Conservation (phyloP, 305 asterid species). For the Fraxinus floribunda region DNA sequence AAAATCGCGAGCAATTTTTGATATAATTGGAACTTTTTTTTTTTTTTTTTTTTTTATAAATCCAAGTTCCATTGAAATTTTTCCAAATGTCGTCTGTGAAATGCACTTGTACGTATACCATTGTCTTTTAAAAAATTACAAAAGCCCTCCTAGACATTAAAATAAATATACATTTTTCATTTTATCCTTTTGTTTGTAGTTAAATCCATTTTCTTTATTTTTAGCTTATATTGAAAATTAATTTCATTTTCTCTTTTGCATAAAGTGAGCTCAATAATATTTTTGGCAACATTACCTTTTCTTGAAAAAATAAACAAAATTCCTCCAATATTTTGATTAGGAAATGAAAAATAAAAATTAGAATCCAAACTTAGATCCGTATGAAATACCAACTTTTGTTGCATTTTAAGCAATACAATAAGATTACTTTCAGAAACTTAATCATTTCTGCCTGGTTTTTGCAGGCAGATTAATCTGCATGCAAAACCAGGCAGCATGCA, state of each 20-base stretch:
- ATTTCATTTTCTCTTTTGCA: background rate
- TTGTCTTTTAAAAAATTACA: background rate
- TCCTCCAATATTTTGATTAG: background rate
- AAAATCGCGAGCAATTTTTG: too few species aligned
- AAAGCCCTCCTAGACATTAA: background rate
- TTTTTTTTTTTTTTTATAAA: too few species aligned
- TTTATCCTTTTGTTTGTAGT: background rate
- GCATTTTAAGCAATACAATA: background rate
- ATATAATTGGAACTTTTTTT: too few species aligned
- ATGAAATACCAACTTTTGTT: background rate
- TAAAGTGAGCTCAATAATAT: background rate
- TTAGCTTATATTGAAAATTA: background rate
- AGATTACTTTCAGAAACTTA: background rate
- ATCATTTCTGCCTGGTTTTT: too few species aligned
- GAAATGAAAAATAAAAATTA: too few species aligned
- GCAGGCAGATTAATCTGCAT: too few species aligned
- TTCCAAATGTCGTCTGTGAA: too few species aligned
- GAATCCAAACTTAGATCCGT: background rate
- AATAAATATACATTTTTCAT: too few species aligned
- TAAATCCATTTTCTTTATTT: background rate
- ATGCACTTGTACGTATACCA: too few species aligned
- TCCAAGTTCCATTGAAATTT: too few species aligned
- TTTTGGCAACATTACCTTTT: background rate
- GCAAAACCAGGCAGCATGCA: too few species aligned
- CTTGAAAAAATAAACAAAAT: background rate